Conservation (phyloP, 2,329 filamentous ascomycete genomes). For the Fusarium zealandicum region DNA sequence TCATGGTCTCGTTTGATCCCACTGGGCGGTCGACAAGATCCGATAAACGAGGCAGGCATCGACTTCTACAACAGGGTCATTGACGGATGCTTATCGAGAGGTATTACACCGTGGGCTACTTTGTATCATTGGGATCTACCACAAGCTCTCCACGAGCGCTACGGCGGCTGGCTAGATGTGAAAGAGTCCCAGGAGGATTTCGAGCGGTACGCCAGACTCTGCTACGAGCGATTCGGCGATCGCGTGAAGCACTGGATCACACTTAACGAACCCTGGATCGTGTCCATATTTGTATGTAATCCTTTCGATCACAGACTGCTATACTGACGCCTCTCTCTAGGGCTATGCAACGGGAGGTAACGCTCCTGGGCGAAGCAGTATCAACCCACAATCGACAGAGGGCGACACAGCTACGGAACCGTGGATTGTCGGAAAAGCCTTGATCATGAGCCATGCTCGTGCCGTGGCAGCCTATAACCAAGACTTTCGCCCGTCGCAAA, state of each 20-base stretch:
- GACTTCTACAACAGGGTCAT: constrained; percentile 67
- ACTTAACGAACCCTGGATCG: constrained; percentile 50
- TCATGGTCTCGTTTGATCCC: constrained; percentile 73
- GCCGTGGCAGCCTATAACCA: constrained; percentile 44
- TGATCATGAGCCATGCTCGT: constrained; percentile 48
- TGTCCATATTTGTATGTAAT: constrained; percentile 43
- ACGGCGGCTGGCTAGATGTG: constrained; percentile 47
- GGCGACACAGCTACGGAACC: constrained; percentile 48
- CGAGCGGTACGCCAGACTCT: constrained; percentile 47
- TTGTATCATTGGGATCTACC: constrained; percentile 69
- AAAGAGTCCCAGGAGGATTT: constrained; percentile 46
- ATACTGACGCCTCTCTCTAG: background rate
- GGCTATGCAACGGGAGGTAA: constrained; percentile 47
- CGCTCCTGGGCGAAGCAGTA: constrained; percentile 45
- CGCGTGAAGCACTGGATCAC: constrained; percentile 51
- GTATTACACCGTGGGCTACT: constrained; percentile 68
- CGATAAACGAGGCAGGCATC: constrained; percentile 67
- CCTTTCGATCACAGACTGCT: fast-evolving
- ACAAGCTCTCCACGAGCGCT: constrained; percentile 46
- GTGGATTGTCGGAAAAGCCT: constrained; percentile 47
- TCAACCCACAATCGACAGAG: constrained; percentile 37
- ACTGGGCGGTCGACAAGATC: constrained; percentile 67
- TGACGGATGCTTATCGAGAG: constrained; percentile 62
- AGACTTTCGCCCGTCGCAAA: constrained; percentile 43
- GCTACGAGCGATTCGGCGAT: constrained; percentile 51